Evolutionary conservation across 257 asterid species (phyloP), one percentile per base, ranked within the genome.

Genomic region (Scutellaria minor): DNA sequence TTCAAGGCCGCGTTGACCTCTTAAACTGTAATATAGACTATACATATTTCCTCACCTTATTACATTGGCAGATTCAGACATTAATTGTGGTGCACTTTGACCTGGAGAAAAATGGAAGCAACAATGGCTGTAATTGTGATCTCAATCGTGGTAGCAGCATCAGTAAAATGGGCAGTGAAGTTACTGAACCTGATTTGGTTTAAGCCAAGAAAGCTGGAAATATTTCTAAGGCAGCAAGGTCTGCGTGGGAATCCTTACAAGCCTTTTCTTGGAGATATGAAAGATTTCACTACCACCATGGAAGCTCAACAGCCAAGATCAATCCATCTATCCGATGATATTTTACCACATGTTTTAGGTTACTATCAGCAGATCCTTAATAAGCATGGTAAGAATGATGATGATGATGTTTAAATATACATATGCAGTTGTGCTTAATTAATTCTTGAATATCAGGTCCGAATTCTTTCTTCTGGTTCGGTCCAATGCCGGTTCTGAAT

Each of bases 151-250:
- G 24, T 54, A 52, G 67, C 52, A 27, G 56, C 42, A 13, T 42
- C 13, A 46, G 0, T 68, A 45, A 27, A 68, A 67, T 22, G 6
- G 51, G 50, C 42, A 27, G 53, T 53, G 7, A 75, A 71, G n/a
- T 18, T 80, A 10, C 57, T 75, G 4, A 66, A 75, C 5, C 66
- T 77, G 77, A 9, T 14, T 3, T 70, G 87, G 84, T 71, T 83
- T 12, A 55, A 62, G 57, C 85, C 81, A 1, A 77, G 51, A 24
- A 74, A 65, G 70, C 72, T 77, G 18, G 85, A 80, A 45, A 74
- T 74, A 9, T 6, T 59, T 12, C 71, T 83, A 1, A 70, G 75
- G 55, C 27, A 76, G 10, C 75, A 79, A 70, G 84, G 86, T 6
- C 71, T 79, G 37, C 5, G 37, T 31, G 37, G 37, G 37, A 31